Conservation (phyloP, 1,284 basidiomycete species). For the Neonothopanus nambi region DNA sequence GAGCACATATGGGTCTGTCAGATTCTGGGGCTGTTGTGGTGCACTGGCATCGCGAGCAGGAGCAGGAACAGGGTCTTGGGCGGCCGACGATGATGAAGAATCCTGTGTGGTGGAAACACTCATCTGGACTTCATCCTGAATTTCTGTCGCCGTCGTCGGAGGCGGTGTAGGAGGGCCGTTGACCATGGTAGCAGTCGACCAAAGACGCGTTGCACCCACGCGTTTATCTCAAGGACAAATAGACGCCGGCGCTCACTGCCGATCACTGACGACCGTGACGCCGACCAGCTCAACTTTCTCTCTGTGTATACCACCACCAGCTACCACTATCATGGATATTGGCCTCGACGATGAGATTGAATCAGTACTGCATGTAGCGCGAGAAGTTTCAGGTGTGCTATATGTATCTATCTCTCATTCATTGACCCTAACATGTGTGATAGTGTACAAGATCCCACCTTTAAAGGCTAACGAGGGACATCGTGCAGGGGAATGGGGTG, state of each 20-base stretch:
- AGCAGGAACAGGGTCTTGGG: constrained; percentile 4
- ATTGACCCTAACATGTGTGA: constrained; percentile 19
- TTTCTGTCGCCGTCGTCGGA: constrained; percentile 52
- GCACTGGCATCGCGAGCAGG: constrained; percentile 6
- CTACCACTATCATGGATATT: constrained; percentile 45
- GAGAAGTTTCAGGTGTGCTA: constrained; percentile 76
- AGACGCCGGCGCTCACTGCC: neutral
- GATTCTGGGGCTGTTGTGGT: constrained; percentile 14
- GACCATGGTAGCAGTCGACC: constrained; percentile 25
- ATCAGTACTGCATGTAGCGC: constrained; percentile 81
- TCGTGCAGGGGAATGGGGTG: constrained; percentile 84
- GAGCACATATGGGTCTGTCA: constrained; percentile 37
- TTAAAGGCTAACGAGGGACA: constrained; percentile 84
- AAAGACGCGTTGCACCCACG: neutral
- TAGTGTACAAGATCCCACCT: constrained; percentile 83
- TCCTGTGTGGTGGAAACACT: constrained; percentile 12
- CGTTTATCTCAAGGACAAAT: neutral
- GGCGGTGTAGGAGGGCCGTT: constrained; percentile 60
- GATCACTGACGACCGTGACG: constrained; percentile 5
- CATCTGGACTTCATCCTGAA: constrained; percentile 47
- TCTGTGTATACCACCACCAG: too few species aligned
- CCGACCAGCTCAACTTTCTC: neutral
- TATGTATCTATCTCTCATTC: constrained; percentile 14
- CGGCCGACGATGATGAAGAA: constrained; percentile 6
- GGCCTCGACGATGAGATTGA: constrained; percentile 72